Base-by-base conservation (phyloP, 2,329 filamentous ascomycete genomes). In the Aspergillus sp. region DNA sequence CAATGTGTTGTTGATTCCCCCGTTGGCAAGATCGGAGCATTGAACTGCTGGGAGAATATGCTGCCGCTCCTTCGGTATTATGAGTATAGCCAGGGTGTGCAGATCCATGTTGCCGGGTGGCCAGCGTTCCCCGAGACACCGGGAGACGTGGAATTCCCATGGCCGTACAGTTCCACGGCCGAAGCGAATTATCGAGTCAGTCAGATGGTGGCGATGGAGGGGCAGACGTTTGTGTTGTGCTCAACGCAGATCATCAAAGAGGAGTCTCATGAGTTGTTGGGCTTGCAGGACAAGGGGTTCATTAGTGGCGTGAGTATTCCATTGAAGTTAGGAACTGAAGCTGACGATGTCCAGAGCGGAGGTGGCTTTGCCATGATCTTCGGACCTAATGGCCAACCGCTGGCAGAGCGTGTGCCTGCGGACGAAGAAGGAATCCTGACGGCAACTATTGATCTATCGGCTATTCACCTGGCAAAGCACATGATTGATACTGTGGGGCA, bases 351-450 rank as follows among this genome's bases (percentile, higher is more conserved):
- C 19, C 19, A 19, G 19, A 19, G 19, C 19, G 57, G 68, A 3
- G 72, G 72, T 19, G 77, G 76, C 2, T 71, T 70, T 42, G 71
- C 72, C 4, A 74, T 73, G 47, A 68, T 78, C 19, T 74, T 75
- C 45, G 76, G 71, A 0, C 76, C 77, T 0, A 76, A 79, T 50
- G 77, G 77, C 1, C 60, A 72, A 27, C 57, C 69, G 4, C 50
- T 79, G 34, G 70, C 66, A 3, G 64, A 71, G 32, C 55, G 66
- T 0, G 31, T 71, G 33, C 43, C 61, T 4, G 58, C 62, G 10
- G 65, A 64, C 0, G 62, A 66, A 26, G 77, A 81, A 50, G 68
- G 71, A 5, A 69, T 80, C 8, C 43, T 80, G 6, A 73, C 68
- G 43, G 75, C 75, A 0, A 74, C 80, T 45, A 53, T 80, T 37